Evolutionary conservation across 768 basidiomycete species (phyloP), one percentile per base, ranked within the genome.

Genomic region (Boletus sp.): DNA sequence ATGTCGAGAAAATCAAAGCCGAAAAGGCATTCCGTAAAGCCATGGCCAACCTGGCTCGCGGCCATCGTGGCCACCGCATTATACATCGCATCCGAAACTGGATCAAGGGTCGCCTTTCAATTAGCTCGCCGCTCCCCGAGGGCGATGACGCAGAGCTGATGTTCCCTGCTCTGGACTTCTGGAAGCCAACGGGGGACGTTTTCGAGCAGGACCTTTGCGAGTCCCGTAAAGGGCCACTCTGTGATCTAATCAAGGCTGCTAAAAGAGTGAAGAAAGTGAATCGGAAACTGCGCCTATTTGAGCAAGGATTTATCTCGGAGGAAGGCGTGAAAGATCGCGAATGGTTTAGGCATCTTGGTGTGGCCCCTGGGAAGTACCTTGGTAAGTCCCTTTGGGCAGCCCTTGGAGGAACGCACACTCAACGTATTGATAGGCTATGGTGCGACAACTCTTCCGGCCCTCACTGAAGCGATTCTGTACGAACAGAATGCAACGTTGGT

Each of bases 341-440:
- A 68, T 95, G 93, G 93, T 96, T 89, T 69, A 84, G 77, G 65
- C 88, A 94, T 72, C 79, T 93, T 15, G 92, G 82, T 47, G 90
- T 93, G 42, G 91, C 93, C 3, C 93, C 94, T 32, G 93, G 92
- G 39, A 86, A 90, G 70, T 87, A 87, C 84, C 83, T 88, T 40
- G 87, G 89, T 89, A 62, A 62, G 80, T 72, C 11, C 12, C 37
- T 24, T 36, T 29, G 12, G 5, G n/a, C 24, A 10, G 29, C 10
- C 11, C 54, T 33, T 46, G 32, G 52, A 11, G 40, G 17, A 42
- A 54, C 17, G 30, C 41, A 8, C 40, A 51, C 35, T 56, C 9
- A 50, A 35, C 8, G 35, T 33, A 9, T 54, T 37, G 44, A 37
- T 20, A 90, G 89, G 89, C 5, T 91, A 92, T 64, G 91, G 91